Percentiles rank a stretch among this genome's conserved stretches.
Conservation (phyloP, 495 filamentous ascomycete species). For the Chaetomidium leptoderma region DNA sequence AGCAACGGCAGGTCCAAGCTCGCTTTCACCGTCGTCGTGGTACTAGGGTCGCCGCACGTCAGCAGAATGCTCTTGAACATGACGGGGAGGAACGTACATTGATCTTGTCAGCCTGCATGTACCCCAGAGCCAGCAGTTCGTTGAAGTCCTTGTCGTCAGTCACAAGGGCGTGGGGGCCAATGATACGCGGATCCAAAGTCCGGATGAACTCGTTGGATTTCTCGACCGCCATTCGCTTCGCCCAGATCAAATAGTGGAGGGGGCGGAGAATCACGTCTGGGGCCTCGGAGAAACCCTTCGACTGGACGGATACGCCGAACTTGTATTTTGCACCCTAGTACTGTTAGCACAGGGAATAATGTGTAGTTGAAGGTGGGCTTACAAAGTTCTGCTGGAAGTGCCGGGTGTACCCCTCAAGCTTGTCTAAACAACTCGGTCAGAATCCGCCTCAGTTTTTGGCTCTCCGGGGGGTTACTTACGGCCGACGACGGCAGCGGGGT, state of each 20-base stretch:
- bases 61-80: constrained; percentile 28
- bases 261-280: constrained; percentile 52
- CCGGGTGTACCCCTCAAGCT: constrained; percentile 50
- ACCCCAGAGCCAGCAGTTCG: constrained; percentile 71
- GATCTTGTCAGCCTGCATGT: constrained; percentile 66
- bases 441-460: no score
- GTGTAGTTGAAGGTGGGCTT: constrained; percentile 27
- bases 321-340: constrained; percentile 76
- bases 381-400: constrained; percentile 75
- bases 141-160: constrained; percentile 53
- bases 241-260: constrained; percentile 64
- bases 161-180: constrained; percentile 15
- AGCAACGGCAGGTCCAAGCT: constrained; percentile 70
- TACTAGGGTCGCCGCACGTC: constrained; percentile 47
- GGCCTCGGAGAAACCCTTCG: constrained; percentile 59
- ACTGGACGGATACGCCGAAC: constrained; percentile 65
- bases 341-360: constrained; percentile 13
- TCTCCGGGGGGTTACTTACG: constrained; percentile 16
- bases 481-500: constrained; percentile 35
- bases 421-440: constrained; percentile 21
- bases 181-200: not conserved
- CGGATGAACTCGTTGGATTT: constrained; percentile 24
- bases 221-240: constrained; percentile 45
- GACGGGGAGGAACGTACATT: constrained; percentile 47
- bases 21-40: constrained; percentile 80